phyloP scores from a whole-genome alignment of 2,329 filamentous ascomycete genomes.

The Phyllosticta ampelicida region DNA sequence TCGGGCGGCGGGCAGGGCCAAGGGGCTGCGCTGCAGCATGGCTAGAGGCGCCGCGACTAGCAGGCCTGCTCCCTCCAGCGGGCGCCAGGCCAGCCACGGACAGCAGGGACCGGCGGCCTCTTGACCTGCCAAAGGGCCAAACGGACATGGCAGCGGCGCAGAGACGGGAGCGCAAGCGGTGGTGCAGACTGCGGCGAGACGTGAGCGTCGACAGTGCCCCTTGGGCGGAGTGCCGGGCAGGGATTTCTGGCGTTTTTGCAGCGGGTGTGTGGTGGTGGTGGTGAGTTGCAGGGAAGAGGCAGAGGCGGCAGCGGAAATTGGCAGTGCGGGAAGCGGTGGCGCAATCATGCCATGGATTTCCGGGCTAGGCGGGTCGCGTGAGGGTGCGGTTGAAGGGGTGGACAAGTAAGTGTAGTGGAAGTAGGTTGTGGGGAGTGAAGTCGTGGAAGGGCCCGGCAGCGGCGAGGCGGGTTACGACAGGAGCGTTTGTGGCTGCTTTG shows the following conservation, averaged over 20 bases:
- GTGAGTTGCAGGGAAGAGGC: background rate
- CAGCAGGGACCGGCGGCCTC: slow-evolving; percentile 5
- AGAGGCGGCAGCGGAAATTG: background rate
- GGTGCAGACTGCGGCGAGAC: background rate
- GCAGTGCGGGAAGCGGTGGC: background rate
- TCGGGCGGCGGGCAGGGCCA: slow-evolving; percentile 9
- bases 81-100: slow-evolving; percentile 29
- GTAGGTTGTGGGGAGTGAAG: background rate
- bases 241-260: background rate
- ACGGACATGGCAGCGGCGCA: slow-evolving; percentile 50
- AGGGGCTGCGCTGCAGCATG: slow-evolving; percentile 11
- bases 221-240: background rate
- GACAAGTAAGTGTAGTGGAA: background rate
- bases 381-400: too few species aligned
- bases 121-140: slow-evolving; percentile 60
- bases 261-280: background rate
- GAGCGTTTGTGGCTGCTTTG: background rate
- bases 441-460: background rate
- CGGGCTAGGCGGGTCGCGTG: too few species aligned
- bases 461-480: background rate
- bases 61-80: slow-evolving; percentile 36
- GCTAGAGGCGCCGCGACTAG: slow-evolving; percentile 13
- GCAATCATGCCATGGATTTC: background rate
- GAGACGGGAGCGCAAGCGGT: slow-evolving; percentile 1
- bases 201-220: background rate